Base-by-base conservation (phyloP, 2,329 filamentous ascomycete genomes). In the Aureobasidium sp. region DNA sequence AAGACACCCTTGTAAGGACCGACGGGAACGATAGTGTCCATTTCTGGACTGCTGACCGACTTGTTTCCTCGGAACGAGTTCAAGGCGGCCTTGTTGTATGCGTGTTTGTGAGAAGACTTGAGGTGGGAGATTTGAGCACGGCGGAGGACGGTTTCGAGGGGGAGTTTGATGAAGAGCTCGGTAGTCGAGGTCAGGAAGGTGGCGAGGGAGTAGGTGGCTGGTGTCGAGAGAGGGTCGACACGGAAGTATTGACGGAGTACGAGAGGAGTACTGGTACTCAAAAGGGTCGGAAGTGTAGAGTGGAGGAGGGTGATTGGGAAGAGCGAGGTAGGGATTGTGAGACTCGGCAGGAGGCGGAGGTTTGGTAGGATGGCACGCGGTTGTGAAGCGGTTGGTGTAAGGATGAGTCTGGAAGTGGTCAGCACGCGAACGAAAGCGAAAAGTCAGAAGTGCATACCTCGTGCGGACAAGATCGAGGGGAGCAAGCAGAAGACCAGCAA, bases 391-490 rank as follows among this genome's bases (percentile, higher is more conserved):
- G 85, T 85, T 17, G 70, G 71, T 0, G 93, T 95, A 60, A 96
- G 79, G 66, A 97, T 90, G 38, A 97, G 81, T 67, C 87, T 86
- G 11, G 45, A 17, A 4, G 19, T 37, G 45, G 66, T 61, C 69
- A 66, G 43, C n/a, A n/a, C 42, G 55, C 7, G 29, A 29, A 29
- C 3, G 5, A 11, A 0, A 21, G 21, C 2, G 42, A 37, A n/a
- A 6, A 37, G 5, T 31, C 1, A 11, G 6, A 19, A 6, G 19
- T 38, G 59, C 66, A 54, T 68, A 75, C 69, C 82, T 83, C 53
- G 93, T 97, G 66, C 94, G 87, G 46, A 96, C 86, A 33, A 96
- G 84, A 71, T 99, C 94, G 47, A 99, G 79, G 0, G 94, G 94
- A 1, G 92, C 85, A 15, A 99, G 84, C 25, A 92, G 78, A 10